phyloP scores from a whole-genome alignment of 768 basidiomycete genomes.

The Rhodotorula paludigena region DNA sequence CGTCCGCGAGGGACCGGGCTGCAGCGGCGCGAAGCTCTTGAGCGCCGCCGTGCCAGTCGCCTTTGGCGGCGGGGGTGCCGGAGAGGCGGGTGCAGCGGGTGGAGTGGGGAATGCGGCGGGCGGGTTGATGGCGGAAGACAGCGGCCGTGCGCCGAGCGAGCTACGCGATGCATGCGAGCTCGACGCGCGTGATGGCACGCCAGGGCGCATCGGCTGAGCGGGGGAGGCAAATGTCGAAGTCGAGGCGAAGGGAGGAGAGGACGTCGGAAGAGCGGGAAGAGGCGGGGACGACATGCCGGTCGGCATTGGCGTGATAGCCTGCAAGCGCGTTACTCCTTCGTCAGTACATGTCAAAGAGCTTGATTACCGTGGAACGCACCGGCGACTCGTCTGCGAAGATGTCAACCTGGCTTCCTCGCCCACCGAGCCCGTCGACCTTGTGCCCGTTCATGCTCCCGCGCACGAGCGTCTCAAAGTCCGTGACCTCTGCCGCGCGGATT shows the following conservation, averaged over 20 bases:
- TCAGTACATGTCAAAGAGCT: no score
- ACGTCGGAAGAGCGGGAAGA: constrained; percentile 9
- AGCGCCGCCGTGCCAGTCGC: constrained; percentile 3
- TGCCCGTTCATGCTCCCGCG: constrained; percentile 44
- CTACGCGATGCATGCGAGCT: background rate
- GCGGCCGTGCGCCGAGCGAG: constrained; percentile 28
- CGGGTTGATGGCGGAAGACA: constrained; percentile 11
- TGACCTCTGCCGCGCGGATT: constrained; percentile 49
- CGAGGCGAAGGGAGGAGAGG: constrained; percentile 7
- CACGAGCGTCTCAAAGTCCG: constrained; percentile 85
- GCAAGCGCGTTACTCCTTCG: background rate
- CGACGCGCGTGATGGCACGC: background rate
- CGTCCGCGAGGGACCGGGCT: constrained; percentile 16
- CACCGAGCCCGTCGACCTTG: constrained; percentile 18
- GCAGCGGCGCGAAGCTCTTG: constrained; percentile 24
- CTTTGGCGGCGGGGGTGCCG: background rate
- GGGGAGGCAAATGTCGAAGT: background rate
- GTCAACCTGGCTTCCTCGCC: constrained; percentile 18
- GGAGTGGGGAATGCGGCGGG: constrained; percentile 7
- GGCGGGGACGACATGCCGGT: constrained; percentile 14
- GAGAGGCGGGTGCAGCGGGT: background rate
- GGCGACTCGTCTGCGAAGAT: constrained; percentile 33
- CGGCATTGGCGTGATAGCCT: constrained; percentile 15
- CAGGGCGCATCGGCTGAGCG: background rate
- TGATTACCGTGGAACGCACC: background rate